Evolutionary conservation across 331 rosid genomes (phyloP), one percentile per base, ranked within the genome.

Genomic region (Saraca asoca): DNA sequence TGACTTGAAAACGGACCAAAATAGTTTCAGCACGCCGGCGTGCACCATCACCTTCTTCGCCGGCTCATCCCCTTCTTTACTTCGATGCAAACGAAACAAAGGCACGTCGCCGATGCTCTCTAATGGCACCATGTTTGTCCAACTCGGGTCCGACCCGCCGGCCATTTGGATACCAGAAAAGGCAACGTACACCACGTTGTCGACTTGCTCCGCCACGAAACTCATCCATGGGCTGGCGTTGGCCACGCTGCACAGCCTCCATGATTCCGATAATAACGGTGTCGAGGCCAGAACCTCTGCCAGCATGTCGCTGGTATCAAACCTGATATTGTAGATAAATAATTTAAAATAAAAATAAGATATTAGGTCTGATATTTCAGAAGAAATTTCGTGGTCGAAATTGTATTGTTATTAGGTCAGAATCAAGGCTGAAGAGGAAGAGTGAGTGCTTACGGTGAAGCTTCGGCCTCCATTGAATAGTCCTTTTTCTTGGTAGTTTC

Each of bases 261-360:
- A 92, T 3, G 98, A 85, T 33, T 89, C 82, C 14, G 59, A 20
- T 48, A 92, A 74, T 72, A 92, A 67, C 1, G 94, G 98, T 41
- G 90, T 89, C 1, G 94, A 87, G 2, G 79, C 76, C 75, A 92
- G 12, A 17, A 89, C 75, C 9, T 81, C 73, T 0, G 96, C 91
- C 29, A 84, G 61, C 83, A 78, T 78, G 79, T 89, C 95, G 63
- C 93, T 81, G 38, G 83, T 76, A 79, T 92, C 98, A 67, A 92
- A 92, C 76, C 98, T 92, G 79, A 42, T 0, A 9, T 3, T 9
- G 49, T 24, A 24, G 31, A 24, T 24, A 1, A 24, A 24, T 24
- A 24, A 24, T 24, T 24, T 24, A 3, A 24, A 1, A 3, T 1
- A 3, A 15, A 7, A 42, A 54, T 19, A 1, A 50, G n/a, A 9